Conservation (phyloP, 1,284 basidiomycete genomes). For the Malassezia sympodialis region DNA sequence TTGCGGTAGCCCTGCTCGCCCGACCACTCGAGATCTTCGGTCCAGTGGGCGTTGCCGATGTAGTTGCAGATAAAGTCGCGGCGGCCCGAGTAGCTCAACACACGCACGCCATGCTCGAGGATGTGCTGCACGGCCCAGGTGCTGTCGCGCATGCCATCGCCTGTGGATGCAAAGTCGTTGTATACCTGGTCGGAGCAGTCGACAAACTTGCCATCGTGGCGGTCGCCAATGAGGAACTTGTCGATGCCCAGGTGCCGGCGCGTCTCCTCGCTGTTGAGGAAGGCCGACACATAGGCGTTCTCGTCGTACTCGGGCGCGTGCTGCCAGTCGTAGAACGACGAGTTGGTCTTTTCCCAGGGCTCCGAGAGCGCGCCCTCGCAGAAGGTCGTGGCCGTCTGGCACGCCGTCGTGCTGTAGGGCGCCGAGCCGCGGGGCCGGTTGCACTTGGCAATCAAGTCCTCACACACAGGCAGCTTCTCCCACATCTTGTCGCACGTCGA, state of each 20-base stretch:
- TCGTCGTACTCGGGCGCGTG: conserved; percentile 36
- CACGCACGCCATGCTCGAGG: conserved; percentile 28
- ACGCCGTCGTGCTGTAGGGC: conserved; percentile 28
- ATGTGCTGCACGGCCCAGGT: conserved; percentile 38
- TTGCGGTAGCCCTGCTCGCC: conserved; percentile 26
- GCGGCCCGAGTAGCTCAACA: conserved; percentile 34
- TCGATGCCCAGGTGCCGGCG: conserved; percentile 35
- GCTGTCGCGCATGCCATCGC: conserved; percentile 37
- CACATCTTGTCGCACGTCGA: conserved; percentile 30
- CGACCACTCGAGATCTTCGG: conserved; percentile 30
- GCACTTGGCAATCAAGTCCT: conserved; percentile 37
- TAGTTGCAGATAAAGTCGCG: conserved; percentile 46
- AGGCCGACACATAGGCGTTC: conserved; percentile 35
- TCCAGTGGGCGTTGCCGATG: conserved; percentile 37
- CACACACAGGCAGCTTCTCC: conserved; percentile 27
- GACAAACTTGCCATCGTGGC: conserved; percentile 38
- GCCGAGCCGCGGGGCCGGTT: conserved; percentile 23
- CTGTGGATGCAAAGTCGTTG: conserved; percentile 35
- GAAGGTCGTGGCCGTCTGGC: conserved; percentile 29
- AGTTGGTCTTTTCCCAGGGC: conserved; percentile 32
- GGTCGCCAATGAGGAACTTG: conserved; percentile 30
- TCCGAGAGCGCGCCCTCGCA: conserved; percentile 31
- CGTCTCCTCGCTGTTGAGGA: conserved; percentile 33
- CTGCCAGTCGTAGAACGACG: conserved; percentile 36
- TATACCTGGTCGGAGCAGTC: conserved; percentile 43